These are phyloP conservation scores for Dendrocalamus latiflorus DNA, from an alignment of 202 grass and related monocot species.

Conservation along the genomic window DNA sequence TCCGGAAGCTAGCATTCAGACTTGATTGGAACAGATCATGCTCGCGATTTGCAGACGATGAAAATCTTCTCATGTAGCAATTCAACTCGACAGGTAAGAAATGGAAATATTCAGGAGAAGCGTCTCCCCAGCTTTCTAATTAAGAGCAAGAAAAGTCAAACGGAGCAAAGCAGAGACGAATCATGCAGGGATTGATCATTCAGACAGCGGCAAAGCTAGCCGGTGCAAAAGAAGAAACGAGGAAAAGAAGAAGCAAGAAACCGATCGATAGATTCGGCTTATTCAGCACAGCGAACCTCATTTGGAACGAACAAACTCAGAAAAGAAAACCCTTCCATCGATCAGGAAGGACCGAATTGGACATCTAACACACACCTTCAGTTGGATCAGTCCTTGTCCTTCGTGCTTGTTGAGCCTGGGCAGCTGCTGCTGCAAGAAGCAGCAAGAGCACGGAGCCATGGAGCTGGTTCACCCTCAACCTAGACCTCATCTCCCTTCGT, in stretches of 20 bases:
- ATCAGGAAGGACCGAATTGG: no score
- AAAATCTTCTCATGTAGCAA: not conserved
- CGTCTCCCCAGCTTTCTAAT: not conserved
- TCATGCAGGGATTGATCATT: not conserved
- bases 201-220: not conserved
- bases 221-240: not conserved
- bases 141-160: not conserved
- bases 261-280: not conserved
- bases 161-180: not conserved
- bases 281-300: no score
- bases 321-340: no score
- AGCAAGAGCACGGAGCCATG: slow-evolving; percentile 1
- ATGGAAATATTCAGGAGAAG: not conserved
- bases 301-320: no score
- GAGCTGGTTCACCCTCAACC: not conserved
- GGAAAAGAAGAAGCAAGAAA: not conserved
- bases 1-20: no score
- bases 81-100: not conserved
- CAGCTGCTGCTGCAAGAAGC: not conserved
- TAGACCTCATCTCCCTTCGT: not conserved
- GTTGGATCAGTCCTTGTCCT: slow-evolving; percentile 27
- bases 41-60: no score
- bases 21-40: no score
- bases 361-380: slow-evolving; percentile 25
- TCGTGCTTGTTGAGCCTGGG: not conserved